Percentiles rank a stretch among this genome's conserved stretches.
phyloP scores from a whole-genome alignment of 495 filamentous ascomycete genomes.

The Xylaria scruposa region DNA sequence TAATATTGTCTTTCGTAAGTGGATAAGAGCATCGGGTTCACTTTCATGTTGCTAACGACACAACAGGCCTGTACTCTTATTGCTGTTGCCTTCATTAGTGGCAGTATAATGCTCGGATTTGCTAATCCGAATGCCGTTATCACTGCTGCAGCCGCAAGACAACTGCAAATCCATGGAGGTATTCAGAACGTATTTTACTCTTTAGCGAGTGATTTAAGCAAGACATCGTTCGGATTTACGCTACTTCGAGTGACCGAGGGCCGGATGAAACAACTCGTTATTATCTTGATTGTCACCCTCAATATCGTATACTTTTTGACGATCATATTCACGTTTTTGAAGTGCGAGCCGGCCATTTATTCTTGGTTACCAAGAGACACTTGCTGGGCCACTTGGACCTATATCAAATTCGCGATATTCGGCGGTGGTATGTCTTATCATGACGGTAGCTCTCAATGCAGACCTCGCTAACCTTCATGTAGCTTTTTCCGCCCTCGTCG shows the following conservation, averaged over 20 bases:
- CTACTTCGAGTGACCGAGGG: constrained; percentile 43
- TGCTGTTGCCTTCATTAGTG: constrained; percentile 33
- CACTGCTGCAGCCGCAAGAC: constrained; percentile 15
- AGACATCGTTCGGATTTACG: constrained; percentile 47
- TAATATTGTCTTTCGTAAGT: constrained; percentile 50
- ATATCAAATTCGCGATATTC: constrained; percentile 38
- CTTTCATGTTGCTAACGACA: neutral
- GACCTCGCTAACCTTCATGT: neutral
- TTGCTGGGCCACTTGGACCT: constrained; percentile 45
- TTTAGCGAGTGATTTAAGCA: constrained; percentile 37
- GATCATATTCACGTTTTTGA: constrained; percentile 48
- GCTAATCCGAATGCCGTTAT: constrained; percentile 28
- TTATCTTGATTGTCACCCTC: constrained; percentile 43
- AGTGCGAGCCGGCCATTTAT: constrained; percentile 45
- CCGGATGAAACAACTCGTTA: constrained; percentile 37
- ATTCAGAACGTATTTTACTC: constrained; percentile 37
- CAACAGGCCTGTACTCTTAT: constrained; percentile 10
- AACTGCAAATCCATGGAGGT: constrained; percentile 35
- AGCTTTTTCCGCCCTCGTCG: constrained; percentile 46
- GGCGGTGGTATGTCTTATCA: constrained; percentile 38
- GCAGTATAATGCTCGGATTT: constrained; percentile 32
- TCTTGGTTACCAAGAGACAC: constrained; percentile 38
- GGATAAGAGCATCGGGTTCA: neutral
- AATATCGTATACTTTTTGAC: constrained; percentile 48
- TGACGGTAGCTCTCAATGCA: neutral